Base-by-base conservation (phyloP, 108 stramenopile species). In the Nitzschia inconspicua region DNA sequence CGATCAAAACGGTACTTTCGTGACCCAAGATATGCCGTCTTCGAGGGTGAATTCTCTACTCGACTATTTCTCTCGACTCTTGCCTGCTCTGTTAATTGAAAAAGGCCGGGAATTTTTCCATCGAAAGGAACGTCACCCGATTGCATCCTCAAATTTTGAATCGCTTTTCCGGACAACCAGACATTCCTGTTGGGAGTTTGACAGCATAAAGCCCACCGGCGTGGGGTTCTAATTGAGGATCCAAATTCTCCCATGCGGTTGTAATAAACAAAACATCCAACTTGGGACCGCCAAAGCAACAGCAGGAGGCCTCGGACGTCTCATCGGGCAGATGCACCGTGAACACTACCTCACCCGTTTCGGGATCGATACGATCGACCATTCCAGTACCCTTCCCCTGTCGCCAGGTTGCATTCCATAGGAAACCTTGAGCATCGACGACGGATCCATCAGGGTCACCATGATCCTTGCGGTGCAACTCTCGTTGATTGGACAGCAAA, bases 371-470 rank as follows among this genome's bases (percentile, higher is more conserved):
- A 0, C 77, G 66, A 49, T 70, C 48, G 6, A 79, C 77, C 36
- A 65, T 55, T 8, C 37, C 46, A 14, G 71, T 55, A 25, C 68
- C 68, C 19, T 50, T 47, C 5, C 72, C 77, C 29, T 31, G 16
- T 35, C 72, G 43, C 77, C 77, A 79, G 11, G 69, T 59, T 11
- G 77, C 77, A 65, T 73, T 79, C 77, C 77, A 79, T 10, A 79
- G 29, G 28, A 46, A 73, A 4, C 77, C 77, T 52, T 79, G 58
- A 25, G 62, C 44, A 56, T 79, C 77, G n/a, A 61, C 52, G 28
- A 72, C 67, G 4, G 67, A 65, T 18, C 77, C 77, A 79, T 79
- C 77, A 3, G 77, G 70, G 18, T 61, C 61, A n/a, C 66, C 70
- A 8, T 26, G n/a, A 28, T 11, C 19, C 20, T 65, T 51, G 1